phyloP scores from a whole-genome alignment of 148 eudicot species.

The Rhododendron henanense region DNA sequence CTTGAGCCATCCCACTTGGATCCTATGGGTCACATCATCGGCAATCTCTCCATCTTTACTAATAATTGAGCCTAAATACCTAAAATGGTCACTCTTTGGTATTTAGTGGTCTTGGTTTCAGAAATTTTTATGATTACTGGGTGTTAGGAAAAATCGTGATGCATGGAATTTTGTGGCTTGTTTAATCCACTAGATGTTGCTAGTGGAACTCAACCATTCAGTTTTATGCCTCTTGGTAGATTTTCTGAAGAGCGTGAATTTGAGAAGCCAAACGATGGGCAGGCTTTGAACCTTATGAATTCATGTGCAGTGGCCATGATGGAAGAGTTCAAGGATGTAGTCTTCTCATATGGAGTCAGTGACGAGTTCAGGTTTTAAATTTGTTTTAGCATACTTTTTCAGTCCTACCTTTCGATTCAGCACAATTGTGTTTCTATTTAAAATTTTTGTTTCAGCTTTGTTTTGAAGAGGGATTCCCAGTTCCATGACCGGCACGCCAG shows the following conservation, averaged over 20 bases:
- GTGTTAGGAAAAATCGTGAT: background rate
- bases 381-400: background rate
- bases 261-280: constrained; percentile 91
- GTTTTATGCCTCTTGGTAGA: constrained; percentile 45
- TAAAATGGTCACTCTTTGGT: too few relatives aligned
- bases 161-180: constrained; percentile 13
- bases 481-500: constrained; percentile 47
- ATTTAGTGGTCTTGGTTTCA: background rate
- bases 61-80: too few relatives aligned
- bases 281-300: constrained; percentile 90
- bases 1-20: too few relatives aligned
- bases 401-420: background rate
- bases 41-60: too few relatives aligned
- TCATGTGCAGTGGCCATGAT: constrained; percentile 78
- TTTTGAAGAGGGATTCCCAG: constrained; percentile 46
- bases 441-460: constrained; percentile 33
- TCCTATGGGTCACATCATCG: too few relatives aligned
- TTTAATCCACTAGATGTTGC: constrained; percentile 9
- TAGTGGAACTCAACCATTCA: constrained; percentile 28
- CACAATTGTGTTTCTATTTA: background rate
- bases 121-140: background rate
- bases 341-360: constrained; percentile 81
- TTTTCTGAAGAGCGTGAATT: constrained; percentile 86
- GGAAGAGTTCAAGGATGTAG: constrained; percentile 64
- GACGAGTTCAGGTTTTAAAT: constrained; percentile 67